A percentile compares a stretch with the other conserved stretches of the same genome.
Conservation (phyloP, 192 early-diverging fungal genomes). For the Spizellomyces sp. region DNA sequence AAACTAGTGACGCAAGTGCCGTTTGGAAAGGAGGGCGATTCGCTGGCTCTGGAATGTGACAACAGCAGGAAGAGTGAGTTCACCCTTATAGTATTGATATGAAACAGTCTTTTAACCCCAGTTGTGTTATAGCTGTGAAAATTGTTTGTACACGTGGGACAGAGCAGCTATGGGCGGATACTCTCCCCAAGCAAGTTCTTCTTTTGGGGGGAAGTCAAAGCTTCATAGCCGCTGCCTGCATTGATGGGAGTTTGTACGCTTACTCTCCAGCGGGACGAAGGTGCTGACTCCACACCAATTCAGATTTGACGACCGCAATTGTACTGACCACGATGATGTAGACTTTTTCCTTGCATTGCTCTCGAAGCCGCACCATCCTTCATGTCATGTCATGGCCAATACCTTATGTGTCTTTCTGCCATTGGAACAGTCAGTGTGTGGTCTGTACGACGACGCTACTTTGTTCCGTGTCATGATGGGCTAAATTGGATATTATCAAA, state of each 20-base stretch:
- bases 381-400: constrained; percentile 58
- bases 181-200: constrained; percentile 58
- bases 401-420: constrained; percentile 66
- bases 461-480: no score
- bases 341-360: constrained; percentile 68
- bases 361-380: constrained; percentile 66
- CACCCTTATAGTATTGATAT: no score
- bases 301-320: no score
- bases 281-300: constrained; percentile 26
- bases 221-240: constrained; percentile 65
- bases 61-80: constrained; percentile 18
- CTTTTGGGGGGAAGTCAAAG: constrained; percentile 58
- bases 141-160: constrained; percentile 54
- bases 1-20: constrained; percentile 10
- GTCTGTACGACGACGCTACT: constrained; percentile 37
- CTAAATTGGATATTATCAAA: constrained; percentile 15
- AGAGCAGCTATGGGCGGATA: constrained; percentile 60
- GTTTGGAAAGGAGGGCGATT: background rate
- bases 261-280: constrained; percentile 72
- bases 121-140: constrained; percentile 15
- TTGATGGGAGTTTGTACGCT: constrained; percentile 66
- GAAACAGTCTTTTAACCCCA: no score
- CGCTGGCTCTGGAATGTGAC: constrained; percentile 32
- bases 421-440: constrained; percentile 69
- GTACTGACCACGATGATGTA: constrained; percentile 17